Conservation (phyloP, 108 stramenopile species). For the Aureococcus anophagefferens region DNA sequence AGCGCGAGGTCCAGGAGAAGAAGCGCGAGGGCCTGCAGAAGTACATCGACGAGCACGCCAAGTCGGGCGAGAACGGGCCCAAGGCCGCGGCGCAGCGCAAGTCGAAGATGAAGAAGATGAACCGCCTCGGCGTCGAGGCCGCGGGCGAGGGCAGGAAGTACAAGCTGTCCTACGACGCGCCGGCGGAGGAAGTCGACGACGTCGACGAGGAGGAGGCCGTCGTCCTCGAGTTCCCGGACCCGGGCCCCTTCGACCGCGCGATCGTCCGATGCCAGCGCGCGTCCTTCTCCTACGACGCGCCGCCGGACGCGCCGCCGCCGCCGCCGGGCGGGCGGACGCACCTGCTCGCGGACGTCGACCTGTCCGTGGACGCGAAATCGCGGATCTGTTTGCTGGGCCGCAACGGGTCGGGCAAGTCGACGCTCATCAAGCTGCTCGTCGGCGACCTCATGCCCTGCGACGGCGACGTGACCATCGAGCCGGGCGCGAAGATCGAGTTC, state of each 20-base stretch:
- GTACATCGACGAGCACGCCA: conserved; percentile 61
- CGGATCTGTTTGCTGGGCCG: conserved; percentile 47
- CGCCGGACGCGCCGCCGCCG: too few species aligned
- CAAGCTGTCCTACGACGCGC: conserved; percentile 51
- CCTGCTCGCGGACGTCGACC: conserved; percentile 47
- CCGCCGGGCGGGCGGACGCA: not conserved
- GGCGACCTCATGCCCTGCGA: conserved; percentile 56
- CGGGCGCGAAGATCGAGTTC: conserved; percentile 68
- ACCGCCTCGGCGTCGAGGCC: conserved; percentile 52
- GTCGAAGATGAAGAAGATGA: conserved; percentile 61
- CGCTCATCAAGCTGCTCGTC: conserved; percentile 73
- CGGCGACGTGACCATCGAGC: conserved; percentile 61
- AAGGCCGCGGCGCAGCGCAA: conserved; percentile 56
- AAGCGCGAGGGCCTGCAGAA: conserved; percentile 60
- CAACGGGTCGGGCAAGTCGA: conserved; percentile 56
- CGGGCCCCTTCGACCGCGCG: conserved; percentile 55
- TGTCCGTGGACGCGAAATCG: conserved; percentile 43
- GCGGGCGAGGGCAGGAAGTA: conserved; percentile 43
- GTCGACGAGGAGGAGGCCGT: conserved; percentile 64
- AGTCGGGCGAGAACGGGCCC: conserved; percentile 56
- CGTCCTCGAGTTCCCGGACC: conserved; percentile 64
- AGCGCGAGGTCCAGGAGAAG: conserved; percentile 56
- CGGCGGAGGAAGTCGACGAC: conserved; percentile 61
- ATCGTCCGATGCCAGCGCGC: conserved; percentile 68
- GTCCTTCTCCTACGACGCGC: conserved; percentile 63